Evolutionary conservation across 73 alveolate genomes (phyloP).

Genomic region (Diophrys sp.): DNA sequence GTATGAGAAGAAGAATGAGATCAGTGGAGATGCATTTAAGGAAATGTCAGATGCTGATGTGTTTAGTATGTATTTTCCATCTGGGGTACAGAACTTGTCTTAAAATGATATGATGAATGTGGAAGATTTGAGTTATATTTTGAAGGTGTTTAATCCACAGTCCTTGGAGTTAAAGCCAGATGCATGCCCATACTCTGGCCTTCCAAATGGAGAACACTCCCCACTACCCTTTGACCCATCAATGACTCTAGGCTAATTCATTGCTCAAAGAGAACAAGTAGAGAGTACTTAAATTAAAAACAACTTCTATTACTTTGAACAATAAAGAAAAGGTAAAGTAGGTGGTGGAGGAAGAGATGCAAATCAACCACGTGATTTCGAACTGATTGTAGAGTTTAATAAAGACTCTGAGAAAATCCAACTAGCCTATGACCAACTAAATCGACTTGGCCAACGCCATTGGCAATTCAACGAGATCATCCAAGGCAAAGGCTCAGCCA

Average conservation of each 20-base stretch:
- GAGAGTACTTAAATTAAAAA: background rate
- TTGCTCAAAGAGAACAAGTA: background rate
- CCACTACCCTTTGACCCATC: background rate
- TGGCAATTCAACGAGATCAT: background rate
- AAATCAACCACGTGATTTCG: background rate
- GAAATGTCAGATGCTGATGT: background rate
- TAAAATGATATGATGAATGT: slow-evolving; percentile 12
- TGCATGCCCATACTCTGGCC: background rate
- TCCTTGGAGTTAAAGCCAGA: background rate
- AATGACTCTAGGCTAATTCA: background rate
- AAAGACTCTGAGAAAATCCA: background rate
- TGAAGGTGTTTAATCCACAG: background rate
- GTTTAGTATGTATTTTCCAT: background rate
- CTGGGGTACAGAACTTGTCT: background rate
- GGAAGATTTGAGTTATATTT: background rate
- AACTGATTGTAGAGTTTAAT: slow-evolving; percentile 16
- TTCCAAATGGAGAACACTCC: background rate
- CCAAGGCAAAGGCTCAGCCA: background rate
- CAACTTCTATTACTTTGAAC: background rate
- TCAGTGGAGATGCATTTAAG: slow-evolving; percentile 11
- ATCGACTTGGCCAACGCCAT: background rate
- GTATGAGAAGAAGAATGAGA: background rate
- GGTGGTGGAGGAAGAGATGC: background rate
- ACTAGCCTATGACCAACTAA: background rate
- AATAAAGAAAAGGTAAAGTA: background rate